Evolutionary conservation across 805 yeast genomes (phyloP), one percentile per base, ranked within the genome.

Genomic region (Barnettozyma sp.): DNA sequence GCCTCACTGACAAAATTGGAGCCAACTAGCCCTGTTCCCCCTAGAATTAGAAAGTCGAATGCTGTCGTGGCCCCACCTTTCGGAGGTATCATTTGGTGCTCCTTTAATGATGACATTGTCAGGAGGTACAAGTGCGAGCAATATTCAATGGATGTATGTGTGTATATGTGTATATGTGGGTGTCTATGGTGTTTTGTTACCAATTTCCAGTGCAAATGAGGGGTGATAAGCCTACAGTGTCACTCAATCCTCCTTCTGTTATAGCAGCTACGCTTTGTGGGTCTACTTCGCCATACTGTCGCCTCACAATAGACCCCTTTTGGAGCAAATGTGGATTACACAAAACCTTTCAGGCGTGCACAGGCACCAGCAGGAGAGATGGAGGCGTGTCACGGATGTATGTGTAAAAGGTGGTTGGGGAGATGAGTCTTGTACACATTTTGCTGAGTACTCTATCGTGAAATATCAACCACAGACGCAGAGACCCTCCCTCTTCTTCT

Each of bases 21-120:
- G 2, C 53, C 53, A 19, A 46, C 39, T n/a, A 49, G 33, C 4
- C 53, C 53, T 5, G 46, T 42, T 2, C 44, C 53, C 11, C 53
- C 53, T 16, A 49, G 22, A 9, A 49, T 35, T 8, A 48, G 30
- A 14, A 46, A 25, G 14, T 29, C 35, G 10, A 35, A 29, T n/a
- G 23, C 13, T n/a, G 25, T 9, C 5, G 22, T 26, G n/a, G n/a
- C n/a, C n/a, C n/a, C n/a, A 9, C 14, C 31, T 17, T 3, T 12
- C 5, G 22, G 22, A 11, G 31, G 18, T 11, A 13, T 2, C 10
- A 23, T 14, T 15, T 20, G 12, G 14, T 24, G 34, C 5, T 37
- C 29, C 11, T 18, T 26, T 30, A 38, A 34, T 34, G 38, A 39
- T 39, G 30, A 16, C 36, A 35, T 31, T 28, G 23, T n/a, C n/a